A percentile compares a stretch with the other conserved stretches of the same genome.
Conservation (phyloP, 306 rosid species). For the Quercus cerris region DNA sequence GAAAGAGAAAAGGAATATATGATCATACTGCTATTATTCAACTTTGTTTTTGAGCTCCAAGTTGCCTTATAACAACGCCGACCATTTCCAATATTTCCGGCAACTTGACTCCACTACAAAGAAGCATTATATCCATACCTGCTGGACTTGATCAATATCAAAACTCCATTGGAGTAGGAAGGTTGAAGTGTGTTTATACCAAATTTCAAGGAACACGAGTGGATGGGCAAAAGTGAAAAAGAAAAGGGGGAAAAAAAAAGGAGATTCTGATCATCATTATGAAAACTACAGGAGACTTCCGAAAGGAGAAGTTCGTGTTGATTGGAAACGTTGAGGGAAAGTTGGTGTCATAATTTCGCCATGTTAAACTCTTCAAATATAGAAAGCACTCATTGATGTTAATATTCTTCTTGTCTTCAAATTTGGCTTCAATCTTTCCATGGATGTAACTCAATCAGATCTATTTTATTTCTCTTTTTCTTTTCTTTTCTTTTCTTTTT, state of each 20-base stretch:
- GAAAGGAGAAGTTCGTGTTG: background rate
- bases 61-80: background rate
- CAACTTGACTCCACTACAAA: background rate
- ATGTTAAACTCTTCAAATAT: background rate
- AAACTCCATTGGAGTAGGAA: too few species aligned
- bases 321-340: background rate
- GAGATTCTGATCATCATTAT: background rate
- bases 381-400: background rate
- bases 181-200: background rate
- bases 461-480: background rate
- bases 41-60: background rate
- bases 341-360: background rate
- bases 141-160: background rate
- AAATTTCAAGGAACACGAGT: background rate
- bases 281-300: background rate
- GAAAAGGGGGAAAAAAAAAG: background rate
- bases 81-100: background rate
- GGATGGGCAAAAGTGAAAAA: background rate
- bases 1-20: background rate
- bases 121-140: background rate
- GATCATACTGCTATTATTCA: background rate
- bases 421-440: background rate
- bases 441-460: background rate
- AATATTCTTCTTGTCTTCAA: background rate
- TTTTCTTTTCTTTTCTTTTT: too few species aligned